Conservation (phyloP, 1,284 basidiomycete species). For the Phellopilus nigrolimitatus region DNA sequence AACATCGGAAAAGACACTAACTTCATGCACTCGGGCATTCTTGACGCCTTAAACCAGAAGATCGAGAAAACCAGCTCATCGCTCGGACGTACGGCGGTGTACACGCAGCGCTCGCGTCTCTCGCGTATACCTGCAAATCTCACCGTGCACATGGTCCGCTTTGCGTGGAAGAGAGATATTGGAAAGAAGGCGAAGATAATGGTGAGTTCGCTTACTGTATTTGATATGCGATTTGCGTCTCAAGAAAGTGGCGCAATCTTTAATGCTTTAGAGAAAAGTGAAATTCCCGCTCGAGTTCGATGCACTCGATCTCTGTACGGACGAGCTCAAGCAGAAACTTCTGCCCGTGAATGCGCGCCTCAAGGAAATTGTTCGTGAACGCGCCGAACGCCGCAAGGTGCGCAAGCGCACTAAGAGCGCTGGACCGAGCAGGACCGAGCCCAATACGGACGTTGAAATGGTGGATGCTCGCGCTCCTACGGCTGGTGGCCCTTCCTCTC, state of each 20-base stretch:
- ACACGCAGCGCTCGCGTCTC: conserved; percentile 81
- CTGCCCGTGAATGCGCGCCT: conserved; percentile 68
- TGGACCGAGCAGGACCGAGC: conserved; percentile 25
- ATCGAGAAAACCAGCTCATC: conserved; percentile 84
- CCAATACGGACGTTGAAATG: conserved; percentile 39
- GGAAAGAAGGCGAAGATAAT: conserved; percentile 90
- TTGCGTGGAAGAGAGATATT: conserved; percentile 93
- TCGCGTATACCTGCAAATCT: conserved; percentile 83
- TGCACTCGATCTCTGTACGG: conserved; percentile 76
- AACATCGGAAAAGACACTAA: conserved; percentile 87
- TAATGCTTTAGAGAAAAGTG: conserved; percentile 69
- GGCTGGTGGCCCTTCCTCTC: conserved; percentile 26
- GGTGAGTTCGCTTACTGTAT: conserved; percentile 40
- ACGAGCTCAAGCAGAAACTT: conserved; percentile 72
- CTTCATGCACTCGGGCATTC: conserved; percentile 85
- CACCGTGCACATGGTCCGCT: conserved; percentile 90
- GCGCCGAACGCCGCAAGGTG: conserved; percentile 80
- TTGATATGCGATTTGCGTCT: too few species aligned
- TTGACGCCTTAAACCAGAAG: conserved; percentile 78
- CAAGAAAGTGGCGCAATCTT: too few species aligned
- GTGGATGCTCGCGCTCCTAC: conserved; percentile 31
- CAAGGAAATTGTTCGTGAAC: conserved; percentile 78
- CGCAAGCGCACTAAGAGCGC: conserved; percentile 66
- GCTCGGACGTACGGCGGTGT: conserved; percentile 77
- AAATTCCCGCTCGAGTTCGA: conserved; percentile 91